Conservation (phyloP, 805 yeast species). For the Lachancea lanzarotensis region DNA sequence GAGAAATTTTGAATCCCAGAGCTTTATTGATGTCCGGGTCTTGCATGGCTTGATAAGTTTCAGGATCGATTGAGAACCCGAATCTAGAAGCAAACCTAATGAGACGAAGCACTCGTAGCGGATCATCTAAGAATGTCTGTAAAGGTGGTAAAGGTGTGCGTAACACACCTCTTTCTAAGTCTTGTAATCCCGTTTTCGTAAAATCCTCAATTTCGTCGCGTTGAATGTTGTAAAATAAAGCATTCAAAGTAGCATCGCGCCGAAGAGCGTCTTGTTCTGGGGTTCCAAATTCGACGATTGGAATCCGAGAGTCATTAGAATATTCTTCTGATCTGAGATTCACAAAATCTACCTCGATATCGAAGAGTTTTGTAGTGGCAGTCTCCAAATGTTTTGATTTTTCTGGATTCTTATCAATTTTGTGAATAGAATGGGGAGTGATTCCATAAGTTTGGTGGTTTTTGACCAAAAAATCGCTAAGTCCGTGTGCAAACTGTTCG, state of each 20-base stretch:
- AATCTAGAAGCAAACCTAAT: constrained; percentile 82
- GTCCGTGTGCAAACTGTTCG: constrained; percentile 67
- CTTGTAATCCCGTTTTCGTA: constrained; percentile 69
- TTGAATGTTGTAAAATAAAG: constrained; percentile 78
- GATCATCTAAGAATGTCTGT: constrained; percentile 89
- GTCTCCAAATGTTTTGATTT: constrained; percentile 96
- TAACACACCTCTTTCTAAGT: constrained; percentile 60
- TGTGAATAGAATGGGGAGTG: constrained; percentile 50
- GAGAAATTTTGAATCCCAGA: constrained; percentile 66
- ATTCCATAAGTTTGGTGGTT: constrained; percentile 30
- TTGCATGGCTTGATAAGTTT: constrained; percentile 60
- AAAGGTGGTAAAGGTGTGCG: constrained; percentile 84
- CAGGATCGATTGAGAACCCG: constrained; percentile 55
- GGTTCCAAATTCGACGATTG: constrained; percentile 76
- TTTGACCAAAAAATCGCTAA: constrained; percentile 44
- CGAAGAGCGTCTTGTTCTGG: constrained; percentile 87
- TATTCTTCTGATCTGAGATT: constrained; percentile 85
- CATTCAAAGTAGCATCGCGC: constrained; percentile 93
- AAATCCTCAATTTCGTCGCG: constrained; percentile 72
- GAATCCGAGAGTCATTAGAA: constrained; percentile 79
- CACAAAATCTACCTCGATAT: constrained; percentile 87
- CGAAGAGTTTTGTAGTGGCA: constrained; percentile 82
- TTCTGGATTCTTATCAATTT: constrained; percentile 87
- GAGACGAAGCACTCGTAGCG: constrained; percentile 78
- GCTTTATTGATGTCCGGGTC: constrained; percentile 49